Evolutionary conservation across 78 protist species (phyloP), one percentile per base, ranked within the genome.

Genomic region (Speleostelium caveatum): DNA sequence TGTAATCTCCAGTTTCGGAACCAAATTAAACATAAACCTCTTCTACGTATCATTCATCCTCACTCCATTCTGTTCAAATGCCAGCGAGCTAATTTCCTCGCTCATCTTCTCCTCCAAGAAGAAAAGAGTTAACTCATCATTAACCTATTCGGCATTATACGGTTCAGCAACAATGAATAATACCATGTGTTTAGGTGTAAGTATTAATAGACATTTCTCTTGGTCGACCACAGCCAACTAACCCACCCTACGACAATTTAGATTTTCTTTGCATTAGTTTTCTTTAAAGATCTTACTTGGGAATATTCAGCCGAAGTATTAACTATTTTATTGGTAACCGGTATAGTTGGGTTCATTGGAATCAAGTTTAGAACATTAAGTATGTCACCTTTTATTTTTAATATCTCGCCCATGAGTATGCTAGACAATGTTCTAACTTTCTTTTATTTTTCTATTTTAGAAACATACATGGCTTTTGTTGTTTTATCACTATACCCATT

Each of bases 161-260:
- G 98, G 98, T 38, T 87, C 95, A 7, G 95, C 95, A 2, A 32
- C 85, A 17, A 95, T 96, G 98, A 96, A 96, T 86, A 95, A 95
- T 85, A 95, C 97, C 1, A 56, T 96, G 76, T 93, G 96, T 67
- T 66, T 96, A 4, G 73, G 73, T 83, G 6, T 63, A 8, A 16
- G 7, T 19, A 22, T 16, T 14, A 60, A 19, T 26, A 22, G 14
- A 28, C 30, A 60, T 19, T 16, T 26, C 6, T 28, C 14, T 22
- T 60, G 6, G 19, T 16, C 6, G 5, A 60, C 10, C 5, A 28
- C 5, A 16, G 32, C 12, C 30, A 26, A 28, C 6, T 60, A 28
- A 16, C 30, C 24, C 12, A 60, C 6, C 12, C 12, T 60, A 8
- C n/a, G 7, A 8, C 14, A 16, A 8, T 28, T 26, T 45, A 45